Evolutionary conservation across 768 basidiomycete genomes (phyloP), one percentile per base, ranked within the genome.

Genomic region (Leucocoprinus leucothites): DNA sequence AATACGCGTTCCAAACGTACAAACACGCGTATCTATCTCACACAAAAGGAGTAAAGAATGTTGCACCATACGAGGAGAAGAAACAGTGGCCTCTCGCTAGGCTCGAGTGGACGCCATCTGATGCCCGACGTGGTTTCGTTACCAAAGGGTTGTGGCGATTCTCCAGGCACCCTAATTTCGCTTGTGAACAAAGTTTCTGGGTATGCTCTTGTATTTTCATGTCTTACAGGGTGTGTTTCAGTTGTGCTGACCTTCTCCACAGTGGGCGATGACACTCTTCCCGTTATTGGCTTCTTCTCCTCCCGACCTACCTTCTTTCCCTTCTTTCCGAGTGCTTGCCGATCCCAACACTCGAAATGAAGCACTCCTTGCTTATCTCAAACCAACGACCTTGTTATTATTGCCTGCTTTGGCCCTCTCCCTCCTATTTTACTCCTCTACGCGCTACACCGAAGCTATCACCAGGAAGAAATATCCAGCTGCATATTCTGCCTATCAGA

Each of bases 101-200:
- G 22, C 77, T 91, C n/a, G 57, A 72, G 4, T 89, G 87, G 81
- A 84, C 82, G 1, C 74, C 80, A 18, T 79, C 77, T 18, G 89
- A 92, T 67, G 81, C 77, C 1, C 73, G 84, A 58, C 78, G 94
- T 9, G 96, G 96, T 0, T 98, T 98, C 67, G 71, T 87, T 22
- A 92, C 93, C 0, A 76, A 79, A 18, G 95, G 95, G 3, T 68
- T 98, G 6, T 98, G 91, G 90, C 80, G 82, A 1, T 95, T 85
- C 77, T 84, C 82, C 2, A 76, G 96, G 14, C 96, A 98, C 69
- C 94, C 96, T 34, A 98, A 98, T 69, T 95, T 93, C 66, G 72
- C 86, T 1, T 94, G 90, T 67, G 96, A 98, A 67, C 94, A 95
- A 68, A 68, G 73, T 14, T 93, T 95, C 71, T 95, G 88, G 88